Base-by-base conservation (phyloP, 441 rosid species). In the Bocquillonia castaneifolia region DNA sequence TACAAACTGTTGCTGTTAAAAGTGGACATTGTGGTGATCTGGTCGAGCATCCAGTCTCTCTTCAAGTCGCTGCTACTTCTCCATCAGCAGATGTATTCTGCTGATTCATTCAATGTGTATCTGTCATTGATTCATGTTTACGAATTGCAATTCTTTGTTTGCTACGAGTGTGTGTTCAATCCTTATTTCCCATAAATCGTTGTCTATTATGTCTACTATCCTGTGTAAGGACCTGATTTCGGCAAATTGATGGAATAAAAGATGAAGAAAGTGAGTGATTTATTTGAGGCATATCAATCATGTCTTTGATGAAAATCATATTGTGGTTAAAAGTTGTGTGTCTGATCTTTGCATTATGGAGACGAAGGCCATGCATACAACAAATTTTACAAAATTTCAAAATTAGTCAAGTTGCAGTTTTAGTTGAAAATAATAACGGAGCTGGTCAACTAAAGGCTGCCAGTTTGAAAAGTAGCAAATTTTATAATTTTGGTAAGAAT, bases 81-180 rank as follows among this genome's bases (percentile, higher is more conserved):
- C 26, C 84, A 8, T 60, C 88, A 2, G 70, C 86, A 0, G 79
- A 73, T 22, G 81, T 82, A 20, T 68, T 79, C 66, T 82, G 84
- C 62, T 85, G 74, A 84, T 59, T 55, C 52, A 17, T 13, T n/a
- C 14, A 20, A 4, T 29, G 40, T 23, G 2, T 18, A 40, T 14
- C 15, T 20, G 6, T 40, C 54, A 15, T 22, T 25, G 22, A 32
- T 42, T 31, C 20, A 12, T 37, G 47, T 66, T 28, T 25, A 47
- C 20, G 13, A 4, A 20, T 20, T 55, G 69, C 23, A 37, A 59
- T 68, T 56, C 70, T 31, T 59, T 40, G 53, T 65, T 8, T 68
- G 53, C 10, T 32, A 69, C 3, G 51, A 4, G 34, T 67, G 72
- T 47, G 28, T 45, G 42, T 58, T 50, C 66, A 25, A 52, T 65